Conservation (phyloP, 805 yeast species). For the Nakazawaea pomicola region DNA sequence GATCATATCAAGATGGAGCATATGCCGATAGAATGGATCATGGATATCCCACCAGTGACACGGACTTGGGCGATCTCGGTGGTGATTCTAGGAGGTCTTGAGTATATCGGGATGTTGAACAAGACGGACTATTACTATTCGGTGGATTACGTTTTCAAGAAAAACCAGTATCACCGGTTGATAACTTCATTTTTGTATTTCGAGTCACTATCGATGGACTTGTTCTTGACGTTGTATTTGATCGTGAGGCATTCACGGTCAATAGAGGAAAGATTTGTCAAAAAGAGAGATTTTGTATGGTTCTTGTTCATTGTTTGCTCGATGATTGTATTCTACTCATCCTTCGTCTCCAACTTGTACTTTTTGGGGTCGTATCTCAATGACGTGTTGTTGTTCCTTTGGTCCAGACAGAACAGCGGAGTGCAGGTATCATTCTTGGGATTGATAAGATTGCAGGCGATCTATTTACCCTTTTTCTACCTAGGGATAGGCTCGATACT, state of each 20-base stretch:
- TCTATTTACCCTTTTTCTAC: constrained; percentile 38
- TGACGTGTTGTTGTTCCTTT: constrained; percentile 35
- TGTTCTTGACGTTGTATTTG: constrained; percentile 28
- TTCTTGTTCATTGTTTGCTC: constrained; percentile 25
- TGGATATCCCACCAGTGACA: constrained; percentile 43
- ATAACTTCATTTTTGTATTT: constrained; percentile 32
- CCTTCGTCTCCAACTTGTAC: constrained; percentile 22
- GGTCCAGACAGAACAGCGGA: constrained; percentile 42
- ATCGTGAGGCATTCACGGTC: constrained; percentile 32
- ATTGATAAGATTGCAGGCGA: constrained; percentile 33
- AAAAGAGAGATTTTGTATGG: constrained; percentile 35
- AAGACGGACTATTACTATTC: constrained; percentile 28
- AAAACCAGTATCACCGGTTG: constrained; percentile 32
- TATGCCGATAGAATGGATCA: constrained; percentile 34
- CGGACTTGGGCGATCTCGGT: constrained; percentile 30
- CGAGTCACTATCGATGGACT: constrained; percentile 34
- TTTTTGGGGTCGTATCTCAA: constrained; percentile 35
- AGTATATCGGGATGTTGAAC: constrained; percentile 27
- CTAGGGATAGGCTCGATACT: constrained; percentile 19
- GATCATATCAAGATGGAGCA: constrained; percentile 28
- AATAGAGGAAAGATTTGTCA: constrained; percentile 30
- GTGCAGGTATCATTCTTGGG: constrained; percentile 35
- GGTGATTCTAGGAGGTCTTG: constrained; percentile 27
- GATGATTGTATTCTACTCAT: constrained; percentile 26
- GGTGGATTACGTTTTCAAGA: constrained; percentile 32